Percentiles rank a stretch among this genome's conserved stretches.
phyloP scores from a whole-genome alignment of 1,284 basidiomycete genomes.

The Papiliotrema nemorosa region DNA sequence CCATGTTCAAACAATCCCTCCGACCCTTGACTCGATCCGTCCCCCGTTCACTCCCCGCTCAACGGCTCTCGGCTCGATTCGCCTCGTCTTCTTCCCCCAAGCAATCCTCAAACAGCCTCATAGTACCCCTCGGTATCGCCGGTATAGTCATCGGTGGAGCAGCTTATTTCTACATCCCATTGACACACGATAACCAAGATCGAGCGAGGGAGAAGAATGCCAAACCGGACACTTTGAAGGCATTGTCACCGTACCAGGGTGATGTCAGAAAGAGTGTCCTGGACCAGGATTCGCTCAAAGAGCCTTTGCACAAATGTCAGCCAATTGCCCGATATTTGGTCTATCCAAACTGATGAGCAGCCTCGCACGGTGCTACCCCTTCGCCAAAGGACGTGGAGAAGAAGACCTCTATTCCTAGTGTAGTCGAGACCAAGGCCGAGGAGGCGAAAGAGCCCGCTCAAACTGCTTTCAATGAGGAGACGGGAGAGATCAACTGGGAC shows the following conservation, averaged over 20 bases:
- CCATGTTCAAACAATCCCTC: slow-evolving; percentile 8
- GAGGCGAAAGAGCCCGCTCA: slow-evolving; percentile 25
- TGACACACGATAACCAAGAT: neutral
- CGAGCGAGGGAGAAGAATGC: neutral
- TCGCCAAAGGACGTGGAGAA: slow-evolving; percentile 3
- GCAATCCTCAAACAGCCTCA: neutral
- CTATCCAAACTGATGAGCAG: neutral
- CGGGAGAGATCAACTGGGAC: slow-evolving; percentile 98
- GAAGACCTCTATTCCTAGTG: neutral
- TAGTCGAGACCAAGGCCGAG: slow-evolving; percentile 19
- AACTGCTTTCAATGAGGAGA: slow-evolving; percentile 75
- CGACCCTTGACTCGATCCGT: slow-evolving; percentile 7
- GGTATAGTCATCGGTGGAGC: neutral
- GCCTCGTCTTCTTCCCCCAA: neutral
- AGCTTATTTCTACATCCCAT: neutral
- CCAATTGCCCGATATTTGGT: neutral
- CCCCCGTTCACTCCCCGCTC: neutral
- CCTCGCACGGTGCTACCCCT: neutral
- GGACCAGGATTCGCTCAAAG: slow-evolving; percentile 22
- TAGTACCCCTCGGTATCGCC: neutral
- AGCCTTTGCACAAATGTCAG: slow-evolving; percentile 18
- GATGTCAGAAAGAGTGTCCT: slow-evolving; percentile 18
- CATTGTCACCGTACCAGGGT: neutral
- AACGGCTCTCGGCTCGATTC: neutral
- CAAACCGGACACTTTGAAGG: neutral